phyloP scores from a whole-genome alignment of 2,329 filamentous ascomycete genomes.

The Fusarium camptoceras region DNA sequence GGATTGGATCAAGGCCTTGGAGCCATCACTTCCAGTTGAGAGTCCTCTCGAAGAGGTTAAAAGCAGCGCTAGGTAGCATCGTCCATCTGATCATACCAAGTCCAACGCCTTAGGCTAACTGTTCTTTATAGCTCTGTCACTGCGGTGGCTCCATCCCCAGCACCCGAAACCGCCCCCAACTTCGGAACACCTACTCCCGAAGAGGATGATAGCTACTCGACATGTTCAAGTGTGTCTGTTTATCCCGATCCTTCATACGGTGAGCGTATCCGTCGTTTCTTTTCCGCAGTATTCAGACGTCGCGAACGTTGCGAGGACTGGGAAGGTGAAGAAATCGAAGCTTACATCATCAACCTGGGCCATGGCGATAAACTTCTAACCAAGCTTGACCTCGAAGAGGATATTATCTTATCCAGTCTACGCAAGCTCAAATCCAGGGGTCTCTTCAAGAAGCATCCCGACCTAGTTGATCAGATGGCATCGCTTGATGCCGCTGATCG shows the following conservation, averaged over 20 bases:
- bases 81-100: accelerated
- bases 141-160: neutral
- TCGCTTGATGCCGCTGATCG: neutral
- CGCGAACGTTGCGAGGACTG: neutral
- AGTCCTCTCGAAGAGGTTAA: accelerated
- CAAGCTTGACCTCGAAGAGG: neutral
- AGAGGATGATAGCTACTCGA: neutral
- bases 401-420: accelerated
- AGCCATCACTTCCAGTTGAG: accelerated
- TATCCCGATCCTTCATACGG: neutral
- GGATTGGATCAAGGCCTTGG: accelerated
- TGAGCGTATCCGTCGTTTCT: neutral
- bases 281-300: neutral
- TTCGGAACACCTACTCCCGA: accelerated
- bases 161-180: neutral
- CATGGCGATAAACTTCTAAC: accelerated
- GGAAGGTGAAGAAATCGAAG: neutral
- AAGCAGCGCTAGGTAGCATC: neutral
- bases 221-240: neutral
- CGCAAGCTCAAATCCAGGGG: accelerated
- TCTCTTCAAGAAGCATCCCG: neutral
- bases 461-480: neutral
- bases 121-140: neutral
- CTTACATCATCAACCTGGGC: neutral
- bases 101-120: neutral